A percentile compares a stretch with the other conserved stretches of the same genome.
Evolutionary conservation across 2,329 filamentous ascomycete genomes (phyloP).

Genomic region (Blumeria hordei): DNA sequence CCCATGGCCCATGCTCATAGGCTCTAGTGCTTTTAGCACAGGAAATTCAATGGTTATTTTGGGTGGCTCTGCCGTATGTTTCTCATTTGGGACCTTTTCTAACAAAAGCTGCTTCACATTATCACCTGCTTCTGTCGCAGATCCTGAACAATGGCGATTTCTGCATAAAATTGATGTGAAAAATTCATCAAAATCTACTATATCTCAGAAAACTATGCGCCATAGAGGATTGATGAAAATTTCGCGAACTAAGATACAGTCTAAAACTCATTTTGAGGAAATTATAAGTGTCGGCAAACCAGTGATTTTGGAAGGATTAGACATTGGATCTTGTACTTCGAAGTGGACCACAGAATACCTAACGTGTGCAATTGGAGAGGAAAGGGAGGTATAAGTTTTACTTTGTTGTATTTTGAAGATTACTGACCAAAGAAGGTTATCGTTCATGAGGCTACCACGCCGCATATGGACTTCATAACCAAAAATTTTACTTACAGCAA

Average conservation of each 20-base stretch:
- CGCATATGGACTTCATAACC: slow-evolving; percentile 53
- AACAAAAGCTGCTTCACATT: slow-evolving; percentile 26
- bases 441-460: slow-evolving; percentile 42
- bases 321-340: slow-evolving; percentile 41
- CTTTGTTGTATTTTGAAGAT: background rate
- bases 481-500: slow-evolving; percentile 67
- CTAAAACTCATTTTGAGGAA: slow-evolving; percentile 30
- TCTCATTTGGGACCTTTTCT: slow-evolving; percentile 77
- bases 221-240: slow-evolving; percentile 16
- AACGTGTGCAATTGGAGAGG: slow-evolving; percentile 30
- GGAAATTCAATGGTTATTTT: slow-evolving; percentile 31
- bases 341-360: slow-evolving; percentile 50
- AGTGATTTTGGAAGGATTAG: slow-evolving; percentile 36
- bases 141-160: slow-evolving; percentile 7
- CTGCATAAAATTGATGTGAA: slow-evolving; percentile 6
- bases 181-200: too few species aligned
- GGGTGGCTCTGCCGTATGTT: slow-evolving; percentile 70
- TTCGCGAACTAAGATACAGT: slow-evolving; percentile 26
- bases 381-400: slow-evolving; percentile 27
- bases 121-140: background rate
- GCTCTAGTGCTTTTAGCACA: slow-evolving; percentile 30
- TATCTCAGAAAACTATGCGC: background rate
- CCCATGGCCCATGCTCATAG: slow-evolving; percentile 44
- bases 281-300: slow-evolving; percentile 35
- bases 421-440: slow-evolving; percentile 28